Conservation (phyloP, 2,329 filamentous ascomycete species). For the Furcasterigmium furcatum region DNA sequence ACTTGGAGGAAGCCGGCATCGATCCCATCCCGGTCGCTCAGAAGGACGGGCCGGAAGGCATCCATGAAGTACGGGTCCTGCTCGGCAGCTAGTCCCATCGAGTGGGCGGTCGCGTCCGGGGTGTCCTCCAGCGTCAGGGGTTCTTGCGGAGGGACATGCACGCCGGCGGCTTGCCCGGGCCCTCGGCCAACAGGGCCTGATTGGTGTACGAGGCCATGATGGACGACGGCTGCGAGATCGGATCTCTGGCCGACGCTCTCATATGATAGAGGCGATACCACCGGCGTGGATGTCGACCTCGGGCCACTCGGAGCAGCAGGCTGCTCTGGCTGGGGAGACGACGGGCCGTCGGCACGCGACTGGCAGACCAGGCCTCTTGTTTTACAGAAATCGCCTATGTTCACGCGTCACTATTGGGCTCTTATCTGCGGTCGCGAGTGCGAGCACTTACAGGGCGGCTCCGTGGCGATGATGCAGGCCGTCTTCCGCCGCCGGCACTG, state of each 20-base stretch:
- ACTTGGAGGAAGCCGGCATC: slow-evolving; percentile 42
- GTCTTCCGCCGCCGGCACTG: slow-evolving; percentile 40
- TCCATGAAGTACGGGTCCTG: slow-evolving; percentile 43
- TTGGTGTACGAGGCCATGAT: not conserved
- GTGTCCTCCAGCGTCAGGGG: slow-evolving; percentile 37
- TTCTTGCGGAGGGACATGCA: slow-evolving; percentile 1
- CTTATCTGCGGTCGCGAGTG: no score
- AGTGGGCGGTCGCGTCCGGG: slow-evolving; percentile 36
- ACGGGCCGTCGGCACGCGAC: slow-evolving; percentile 18
- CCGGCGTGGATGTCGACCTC: not conserved
- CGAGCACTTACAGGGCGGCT: slow-evolving; percentile 40
- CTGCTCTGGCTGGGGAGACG: not conserved
- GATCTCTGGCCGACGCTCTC: not conserved
- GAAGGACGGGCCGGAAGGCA: slow-evolving; percentile 21
- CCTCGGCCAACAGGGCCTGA: slow-evolving; percentile 3
- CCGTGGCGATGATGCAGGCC: slow-evolving; percentile 39
- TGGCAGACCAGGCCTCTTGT: slow-evolving; percentile 27
- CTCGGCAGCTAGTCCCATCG: slow-evolving; percentile 40
- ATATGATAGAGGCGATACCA: no score
- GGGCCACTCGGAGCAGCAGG: no score
- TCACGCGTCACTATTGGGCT: not conserved
- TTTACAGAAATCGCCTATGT: slow-evolving; percentile 28
- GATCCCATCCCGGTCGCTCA: slow-evolving; percentile 16
- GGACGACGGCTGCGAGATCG: no score
- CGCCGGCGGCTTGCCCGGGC: not conserved